A percentile compares a stretch with the other conserved stretches of the same genome.
Conservation (phyloP, 140 eudicot species). For the Ambrosia hybrid region DNA sequence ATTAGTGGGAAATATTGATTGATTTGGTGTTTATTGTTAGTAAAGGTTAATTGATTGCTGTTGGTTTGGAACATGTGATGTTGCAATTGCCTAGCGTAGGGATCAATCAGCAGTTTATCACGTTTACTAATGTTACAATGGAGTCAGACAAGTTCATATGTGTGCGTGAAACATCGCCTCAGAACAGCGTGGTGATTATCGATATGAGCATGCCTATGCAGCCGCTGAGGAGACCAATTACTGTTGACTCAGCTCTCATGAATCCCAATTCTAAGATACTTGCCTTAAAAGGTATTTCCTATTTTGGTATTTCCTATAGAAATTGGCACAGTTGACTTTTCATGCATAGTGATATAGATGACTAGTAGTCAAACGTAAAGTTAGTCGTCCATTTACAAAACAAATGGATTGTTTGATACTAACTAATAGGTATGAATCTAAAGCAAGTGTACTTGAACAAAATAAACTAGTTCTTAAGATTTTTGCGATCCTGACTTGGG, state of each 20-base stretch:
- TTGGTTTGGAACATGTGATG: slow-evolving; percentile 25
- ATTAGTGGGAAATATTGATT: slow-evolving; percentile 22
- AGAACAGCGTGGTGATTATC: slow-evolving; percentile 89
- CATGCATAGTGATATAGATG: neutral
- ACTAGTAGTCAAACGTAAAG: slow-evolving; percentile 14
- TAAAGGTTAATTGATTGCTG: slow-evolving; percentile 1
- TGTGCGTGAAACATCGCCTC: slow-evolving; percentile 95
- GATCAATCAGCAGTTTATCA: slow-evolving; percentile 88
- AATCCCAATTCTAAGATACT: slow-evolving; percentile 79
- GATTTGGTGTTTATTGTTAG: slow-evolving; percentile 12
- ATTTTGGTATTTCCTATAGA: neutral
- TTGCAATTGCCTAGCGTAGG: slow-evolving; percentile 94
- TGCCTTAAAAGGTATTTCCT: slow-evolving; percentile 72
- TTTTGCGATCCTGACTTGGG: neutral
- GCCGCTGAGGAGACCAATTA: slow-evolving; percentile 92
- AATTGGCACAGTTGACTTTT: neutral
- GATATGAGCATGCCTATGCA: slow-evolving; percentile 97
- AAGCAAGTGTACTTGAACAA: slow-evolving; percentile 1
- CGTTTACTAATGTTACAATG: slow-evolving; percentile 96
- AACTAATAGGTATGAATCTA: slow-evolving; percentile 5
- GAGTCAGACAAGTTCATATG: slow-evolving; percentile 96
- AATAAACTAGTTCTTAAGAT: neutral
- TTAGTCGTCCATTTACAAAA: neutral
- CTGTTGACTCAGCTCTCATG: slow-evolving; percentile 97
- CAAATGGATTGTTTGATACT: neutral